Conservation (phyloP, 192 early-diverging fungal genomes). For the Coemansia sp. region DNA sequence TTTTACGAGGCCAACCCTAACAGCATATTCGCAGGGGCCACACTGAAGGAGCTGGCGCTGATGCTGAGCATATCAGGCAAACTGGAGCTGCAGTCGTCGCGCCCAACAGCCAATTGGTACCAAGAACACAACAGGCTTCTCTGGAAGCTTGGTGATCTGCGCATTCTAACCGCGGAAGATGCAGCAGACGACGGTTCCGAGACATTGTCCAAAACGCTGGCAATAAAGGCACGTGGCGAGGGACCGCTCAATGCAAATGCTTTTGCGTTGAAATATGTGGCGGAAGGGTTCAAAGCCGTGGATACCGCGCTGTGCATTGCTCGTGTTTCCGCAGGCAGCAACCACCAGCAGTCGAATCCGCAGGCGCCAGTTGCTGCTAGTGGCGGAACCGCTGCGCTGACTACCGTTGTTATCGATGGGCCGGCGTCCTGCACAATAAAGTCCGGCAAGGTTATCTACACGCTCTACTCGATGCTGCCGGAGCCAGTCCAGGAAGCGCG, state of each 20-base stretch:
- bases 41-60: constrained; percentile 20
- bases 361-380: not conserved
- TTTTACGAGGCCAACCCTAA: constrained; percentile 34
- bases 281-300: constrained; percentile 11
- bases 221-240: constrained; percentile 24
- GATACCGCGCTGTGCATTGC: constrained; percentile 21
- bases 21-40: constrained; percentile 27
- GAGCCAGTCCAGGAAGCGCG: not conserved
- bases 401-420: constrained; percentile 14
- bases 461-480: not conserved
- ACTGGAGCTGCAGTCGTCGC: constrained; percentile 33
- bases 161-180: constrained; percentile 10
- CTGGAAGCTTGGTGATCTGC: constrained; percentile 40
- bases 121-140: constrained; percentile 38
- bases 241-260: constrained; percentile 6
- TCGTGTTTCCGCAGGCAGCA: constrained; percentile 19
- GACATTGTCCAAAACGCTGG: constrained; percentile 16
- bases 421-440: constrained; percentile 17
- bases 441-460: constrained; percentile 44
- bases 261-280: constrained; percentile 39
- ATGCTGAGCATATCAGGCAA: constrained; percentile 34
- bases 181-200: constrained; percentile 1
- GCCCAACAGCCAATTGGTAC: constrained; percentile 49
- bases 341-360: constrained; percentile 2
- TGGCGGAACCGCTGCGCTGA: not conserved